These are phyloP conservation scores for Irpex rosettiformis DNA, from an alignment of 1,284 basidiomycete species.

Conservation along the genomic window DNA sequence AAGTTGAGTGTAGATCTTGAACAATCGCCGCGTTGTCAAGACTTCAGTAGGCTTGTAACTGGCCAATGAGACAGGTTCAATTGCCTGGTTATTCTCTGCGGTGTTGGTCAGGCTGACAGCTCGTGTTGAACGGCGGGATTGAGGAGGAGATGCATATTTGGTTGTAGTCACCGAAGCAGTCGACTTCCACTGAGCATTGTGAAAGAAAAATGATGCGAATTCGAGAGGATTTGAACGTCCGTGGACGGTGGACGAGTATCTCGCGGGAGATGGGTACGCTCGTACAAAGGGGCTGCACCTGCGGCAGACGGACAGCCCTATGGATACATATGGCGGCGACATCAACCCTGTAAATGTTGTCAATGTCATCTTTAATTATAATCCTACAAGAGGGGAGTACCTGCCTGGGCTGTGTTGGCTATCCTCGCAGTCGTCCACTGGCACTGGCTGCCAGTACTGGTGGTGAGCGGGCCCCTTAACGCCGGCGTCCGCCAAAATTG, in stretches of 20 bases:
- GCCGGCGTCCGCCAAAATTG: slow-evolving; percentile 9
- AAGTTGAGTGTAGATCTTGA: slow-evolving; percentile 77
- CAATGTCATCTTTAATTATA: neutral
- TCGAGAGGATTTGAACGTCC: slow-evolving; percentile 19
- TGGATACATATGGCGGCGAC: slow-evolving; percentile 7
- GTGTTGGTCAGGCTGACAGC: slow-evolving; percentile 3
- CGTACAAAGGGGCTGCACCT: slow-evolving; percentile 17
- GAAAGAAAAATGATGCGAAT: slow-evolving; percentile 59
- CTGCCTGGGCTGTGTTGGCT: neutral
- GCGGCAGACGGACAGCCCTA: slow-evolving; percentile 18
- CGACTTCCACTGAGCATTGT: slow-evolving; percentile 45
- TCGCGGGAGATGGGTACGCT: slow-evolving; percentile 15
- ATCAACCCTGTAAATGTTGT: slow-evolving; percentile 8
- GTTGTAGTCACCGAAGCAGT: slow-evolving; percentile 14
- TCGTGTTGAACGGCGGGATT: neutral
- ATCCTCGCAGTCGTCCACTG: neutral
- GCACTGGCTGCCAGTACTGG: no score
- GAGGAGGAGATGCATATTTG: slow-evolving; percentile 2
- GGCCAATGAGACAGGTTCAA: slow-evolving; percentile 13
- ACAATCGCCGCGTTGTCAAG: slow-evolving; percentile 52
- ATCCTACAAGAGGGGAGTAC: neutral
- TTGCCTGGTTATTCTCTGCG: slow-evolving; percentile 13
- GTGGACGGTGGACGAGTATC: slow-evolving; percentile 10
- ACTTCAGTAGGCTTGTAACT: slow-evolving; percentile 27
- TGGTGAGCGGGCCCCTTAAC: no score